phyloP scores from a whole-genome alignment of 78 protist genomes.

The Dictyostelium intermedium region DNA sequence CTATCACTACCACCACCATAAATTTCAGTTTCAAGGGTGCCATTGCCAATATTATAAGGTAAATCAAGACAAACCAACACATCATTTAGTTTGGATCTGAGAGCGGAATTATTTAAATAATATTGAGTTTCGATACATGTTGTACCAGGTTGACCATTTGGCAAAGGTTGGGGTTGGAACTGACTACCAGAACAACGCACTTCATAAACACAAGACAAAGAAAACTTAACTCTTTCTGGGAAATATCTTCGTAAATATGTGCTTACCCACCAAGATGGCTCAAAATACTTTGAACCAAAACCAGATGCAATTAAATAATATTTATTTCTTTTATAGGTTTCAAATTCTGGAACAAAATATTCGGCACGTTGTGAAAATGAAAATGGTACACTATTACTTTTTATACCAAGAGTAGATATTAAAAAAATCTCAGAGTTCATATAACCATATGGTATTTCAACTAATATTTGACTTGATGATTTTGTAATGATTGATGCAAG shows the following conservation, averaged over 20 bases:
- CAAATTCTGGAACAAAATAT: background rate
- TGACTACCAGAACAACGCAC: background rate
- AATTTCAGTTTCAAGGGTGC: background rate
- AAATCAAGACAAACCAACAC: background rate
- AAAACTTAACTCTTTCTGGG: background rate
- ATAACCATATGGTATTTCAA: background rate
- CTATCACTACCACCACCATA: background rate
- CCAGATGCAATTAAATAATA: background rate
- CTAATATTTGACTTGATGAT: background rate
- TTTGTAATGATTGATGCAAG: background rate
- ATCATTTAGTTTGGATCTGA: background rate
- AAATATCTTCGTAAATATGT: background rate
- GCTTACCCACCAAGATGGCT: background rate
- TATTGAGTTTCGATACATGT: background rate
- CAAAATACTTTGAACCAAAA: background rate
- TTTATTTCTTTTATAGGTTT: background rate
- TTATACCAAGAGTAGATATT: background rate
- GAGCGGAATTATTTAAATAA: background rate
- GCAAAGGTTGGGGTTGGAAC: background rate
- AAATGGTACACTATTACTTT: background rate
- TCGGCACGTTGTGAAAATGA: background rate
- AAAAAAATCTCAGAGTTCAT: background rate
- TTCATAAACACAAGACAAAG: background rate
- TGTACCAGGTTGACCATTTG: background rate
- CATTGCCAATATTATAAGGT: background rate